A percentile compares a stretch with the other conserved stretches of the same genome.
These are phyloP conservation scores for Heliamphora exappendiculata DNA, from an alignment of 148 eudicot genomes.

Conservation along the genomic window DNA sequence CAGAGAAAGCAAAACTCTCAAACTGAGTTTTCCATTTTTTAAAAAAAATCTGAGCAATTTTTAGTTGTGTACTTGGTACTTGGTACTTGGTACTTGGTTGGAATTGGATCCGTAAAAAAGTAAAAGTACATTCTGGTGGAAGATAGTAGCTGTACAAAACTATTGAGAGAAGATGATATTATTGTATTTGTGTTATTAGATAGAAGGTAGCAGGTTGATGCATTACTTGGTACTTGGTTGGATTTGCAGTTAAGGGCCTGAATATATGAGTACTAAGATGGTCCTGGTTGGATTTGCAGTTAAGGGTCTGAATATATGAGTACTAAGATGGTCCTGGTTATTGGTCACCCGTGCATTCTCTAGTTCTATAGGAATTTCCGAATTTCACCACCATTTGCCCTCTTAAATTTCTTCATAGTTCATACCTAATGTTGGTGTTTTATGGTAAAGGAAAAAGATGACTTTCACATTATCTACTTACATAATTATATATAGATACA, in stretches of 20 bases:
- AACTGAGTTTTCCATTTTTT: too few relatives aligned
- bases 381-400: not conserved
- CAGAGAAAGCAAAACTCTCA: too few relatives aligned
- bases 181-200: too few relatives aligned
- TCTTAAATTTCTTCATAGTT: not conserved
- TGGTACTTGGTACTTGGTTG: too few relatives aligned
- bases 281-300: not conserved
- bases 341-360: not conserved
- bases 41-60: not conserved
- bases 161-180: not conserved
- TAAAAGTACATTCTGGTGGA: not conserved
- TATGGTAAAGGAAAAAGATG: not conserved
- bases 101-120: not conserved
- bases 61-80: not conserved
- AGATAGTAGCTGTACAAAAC: slow-evolving; percentile 2
- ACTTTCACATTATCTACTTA: not conserved
- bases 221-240: not conserved
- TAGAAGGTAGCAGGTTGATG: not conserved
- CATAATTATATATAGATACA: not conserved
- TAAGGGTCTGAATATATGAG: too few relatives aligned
- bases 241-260: not conserved
- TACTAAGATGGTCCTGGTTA: not conserved
- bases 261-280: not conserved
- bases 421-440: not conserved
- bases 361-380: not conserved